phyloP scores from a whole-genome alignment of 192 early-diverging fungal genomes.

The Gamsiella multidivaricata region DNA sequence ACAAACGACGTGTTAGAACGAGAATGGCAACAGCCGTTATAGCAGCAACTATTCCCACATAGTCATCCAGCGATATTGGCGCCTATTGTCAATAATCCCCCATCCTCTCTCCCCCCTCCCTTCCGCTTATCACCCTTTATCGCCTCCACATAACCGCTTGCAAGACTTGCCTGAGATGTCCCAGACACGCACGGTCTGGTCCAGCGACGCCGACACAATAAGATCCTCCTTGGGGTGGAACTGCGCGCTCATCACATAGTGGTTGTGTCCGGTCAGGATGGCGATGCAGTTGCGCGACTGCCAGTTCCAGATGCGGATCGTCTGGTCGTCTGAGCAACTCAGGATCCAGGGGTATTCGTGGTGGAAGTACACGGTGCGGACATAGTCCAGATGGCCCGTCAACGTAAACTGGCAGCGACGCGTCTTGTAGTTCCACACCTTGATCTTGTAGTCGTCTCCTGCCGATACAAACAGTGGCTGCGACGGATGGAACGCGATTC shows the following conservation, averaged over 20 bases:
- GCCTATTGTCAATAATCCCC: neutral
- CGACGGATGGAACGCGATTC: slow-evolving; percentile 94
- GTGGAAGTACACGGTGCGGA: slow-evolving; percentile 97
- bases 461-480: slow-evolving; percentile 98
- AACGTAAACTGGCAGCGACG: slow-evolving; percentile 96
- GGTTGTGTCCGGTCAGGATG: slow-evolving; percentile 97
- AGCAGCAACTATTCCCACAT: too few relatives aligned
- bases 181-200: slow-evolving; percentile 99
- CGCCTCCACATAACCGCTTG: neutral
- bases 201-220: slow-evolving; percentile 94
- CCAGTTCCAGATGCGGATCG: slow-evolving; percentile 99
- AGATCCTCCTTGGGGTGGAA: slow-evolving; percentile 99
- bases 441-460: slow-evolving; percentile 99
- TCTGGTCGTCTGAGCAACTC: slow-evolving; percentile 96
- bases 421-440: slow-evolving; percentile 99
- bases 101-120: too few relatives aligned
- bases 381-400: slow-evolving; percentile 98
- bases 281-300: slow-evolving; percentile 98
- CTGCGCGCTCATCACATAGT: slow-evolving; percentile 98
- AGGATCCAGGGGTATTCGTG: slow-evolving; percentile 99
- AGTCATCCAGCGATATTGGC: too few relatives aligned
- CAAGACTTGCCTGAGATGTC: slow-evolving; percentile 91
- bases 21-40: too few relatives aligned
- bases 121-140: too few relatives aligned
- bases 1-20: too few relatives aligned